Conservation (phyloP, 441 rosid species). For the Eutrema salsugineum region DNA sequence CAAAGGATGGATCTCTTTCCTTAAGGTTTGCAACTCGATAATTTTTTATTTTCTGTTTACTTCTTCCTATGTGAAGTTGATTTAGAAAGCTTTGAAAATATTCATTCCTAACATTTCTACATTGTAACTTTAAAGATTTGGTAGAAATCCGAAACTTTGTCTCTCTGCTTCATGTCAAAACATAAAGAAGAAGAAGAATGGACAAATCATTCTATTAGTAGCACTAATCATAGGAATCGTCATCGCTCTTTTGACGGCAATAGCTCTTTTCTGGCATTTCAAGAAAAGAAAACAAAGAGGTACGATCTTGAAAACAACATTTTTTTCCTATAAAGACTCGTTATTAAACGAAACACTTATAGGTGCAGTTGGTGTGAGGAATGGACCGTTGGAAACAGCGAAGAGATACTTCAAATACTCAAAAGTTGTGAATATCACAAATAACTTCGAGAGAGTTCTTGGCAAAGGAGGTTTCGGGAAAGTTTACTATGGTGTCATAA, state of each 20-base stretch:
- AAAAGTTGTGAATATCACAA: no score
- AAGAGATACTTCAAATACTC: no score
- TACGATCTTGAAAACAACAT: no score
- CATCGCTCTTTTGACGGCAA: constrained; percentile 9
- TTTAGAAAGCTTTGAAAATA: neutral
- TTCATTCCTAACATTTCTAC: neutral
- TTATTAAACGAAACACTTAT: no score
- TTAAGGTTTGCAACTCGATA: constrained; percentile 22
- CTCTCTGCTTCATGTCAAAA: constrained; percentile 29
- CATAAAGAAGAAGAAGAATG: neutral
- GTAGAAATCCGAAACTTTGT: constrained; percentile 38
- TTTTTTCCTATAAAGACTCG: no score
- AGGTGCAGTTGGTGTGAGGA: no score
- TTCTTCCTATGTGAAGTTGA: neutral
- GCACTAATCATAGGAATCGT: constrained; percentile 16
- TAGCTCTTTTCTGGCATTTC: constrained; percentile 11
- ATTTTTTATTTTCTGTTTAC: no score
- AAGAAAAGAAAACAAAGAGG: neutral
- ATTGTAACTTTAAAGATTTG: constrained; percentile 8
- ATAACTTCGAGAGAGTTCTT: neutral
- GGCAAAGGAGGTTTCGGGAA: constrained; percentile 38
- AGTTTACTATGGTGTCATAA: constrained; percentile 34
- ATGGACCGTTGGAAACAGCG: no score
- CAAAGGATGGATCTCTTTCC: constrained; percentile 14
- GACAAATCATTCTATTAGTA: constrained; percentile 21